Evolutionary conservation across 148 eudicot genomes (phyloP), one percentile per base, ranked within the genome.

Genomic region (Rhododendron molle): DNA sequence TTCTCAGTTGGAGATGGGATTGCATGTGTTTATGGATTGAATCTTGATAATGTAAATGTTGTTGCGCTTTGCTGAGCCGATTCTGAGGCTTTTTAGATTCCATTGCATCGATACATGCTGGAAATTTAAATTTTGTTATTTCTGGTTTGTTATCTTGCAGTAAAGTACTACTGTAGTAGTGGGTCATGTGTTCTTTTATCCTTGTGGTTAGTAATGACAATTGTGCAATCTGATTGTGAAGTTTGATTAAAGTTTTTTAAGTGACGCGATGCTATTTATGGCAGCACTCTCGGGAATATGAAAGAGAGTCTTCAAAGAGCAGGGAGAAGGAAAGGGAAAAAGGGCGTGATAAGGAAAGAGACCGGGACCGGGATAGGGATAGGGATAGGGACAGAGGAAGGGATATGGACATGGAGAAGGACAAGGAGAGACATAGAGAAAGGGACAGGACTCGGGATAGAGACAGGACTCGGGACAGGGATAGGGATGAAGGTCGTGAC

Each of bases 231-330:
- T 54, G 46, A 54, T 56, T 81, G 46, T 20, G 46, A 54, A 1
- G 34, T 58, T 78, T 26, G 44, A n/a, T 85, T 71, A n/a, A n/a
- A 26, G 8, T 18, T 38, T 74, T 21, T 5, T 16, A 43, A 16
- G 5, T 77, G 11, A 50, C 0, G 54, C 2, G 0, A 38, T 69
- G 49, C 10, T 81, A 58, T 47, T 49, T 30, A 18, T 86, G 65
- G 87, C 94, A 94, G 97, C 92, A 86, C 87, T 91, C 94, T 50
- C 94, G 88, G 71, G 94, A 87, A 47, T 80, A 83, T 80, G 97
- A 90, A 30, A 93, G 89, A 79, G 93, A 81, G 83, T 92, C 95
- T 84, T 91, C 94, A 36, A 92, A 88, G 84, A 93, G 93, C 90
- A 92, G 89, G 85, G 92, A 89, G 26, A 90, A 87, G 86, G 93